Base-by-base conservation (phyloP, 768 basidiomycete species). In the Russula sp. region DNA sequence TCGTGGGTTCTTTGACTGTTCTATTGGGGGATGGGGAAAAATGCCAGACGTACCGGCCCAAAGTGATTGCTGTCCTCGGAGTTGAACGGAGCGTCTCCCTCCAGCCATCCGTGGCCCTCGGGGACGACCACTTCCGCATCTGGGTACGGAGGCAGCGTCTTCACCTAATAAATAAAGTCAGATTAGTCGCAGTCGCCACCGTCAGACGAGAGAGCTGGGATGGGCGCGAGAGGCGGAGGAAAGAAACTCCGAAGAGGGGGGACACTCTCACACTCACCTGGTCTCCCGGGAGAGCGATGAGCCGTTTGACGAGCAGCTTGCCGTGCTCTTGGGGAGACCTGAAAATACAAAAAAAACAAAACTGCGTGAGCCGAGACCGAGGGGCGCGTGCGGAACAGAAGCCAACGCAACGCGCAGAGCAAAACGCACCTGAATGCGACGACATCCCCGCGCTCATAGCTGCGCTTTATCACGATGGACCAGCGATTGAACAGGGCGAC, bases 41-140 rank as follows among this genome's bases (percentile, higher is more conserved):
- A 1, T 1, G 40, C 7, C 14, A 54, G 34, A 49, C 60, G 18
- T 22, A 68, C 67, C 2, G 67, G 67, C 48, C 67, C 67, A 3
- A 68, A 68, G 42, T 63, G 65, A 54, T 68, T 68, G 44, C 67
- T 68, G 34, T 68, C 67, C 49, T 68, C 67, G n/a, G 67, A 68
- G 50, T 68, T 55, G 56, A 68, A 66, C 6, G 61, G 52, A 3
- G 52, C 57, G 32, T 68, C 67, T 6, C 67, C 67, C 47, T 68
- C 67, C 14, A 68, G 34, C 67, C 67, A 68, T 32, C 58, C 61
- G n/a, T 63, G 59, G 9, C 67, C 67, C 5, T 50, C 55, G 1
- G 61, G 61, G 4, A 68, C 44, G 45, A 55, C 32, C 7, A 68
- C 51, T 35, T 68, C 66, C 11, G 32, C 32, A 3, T 68, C 61